Conservation (phyloP, 257 asterid genomes). For the Solanum etuberosum region DNA sequence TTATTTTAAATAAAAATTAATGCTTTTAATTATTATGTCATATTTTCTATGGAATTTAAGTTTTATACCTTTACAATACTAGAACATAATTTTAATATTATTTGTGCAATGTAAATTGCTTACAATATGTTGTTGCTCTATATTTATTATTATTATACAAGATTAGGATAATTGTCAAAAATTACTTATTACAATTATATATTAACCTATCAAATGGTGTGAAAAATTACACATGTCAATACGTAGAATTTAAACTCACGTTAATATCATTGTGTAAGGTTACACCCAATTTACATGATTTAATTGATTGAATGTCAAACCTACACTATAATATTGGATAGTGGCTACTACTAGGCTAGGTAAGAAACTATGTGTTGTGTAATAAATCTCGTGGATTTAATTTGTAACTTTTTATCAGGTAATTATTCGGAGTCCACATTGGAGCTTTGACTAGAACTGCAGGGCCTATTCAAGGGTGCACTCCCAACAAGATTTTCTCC, state of each 20-base stretch:
- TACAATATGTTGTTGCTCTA: too few species aligned
- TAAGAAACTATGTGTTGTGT: background rate
- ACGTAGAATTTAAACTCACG: background rate
- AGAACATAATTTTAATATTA: too few species aligned
- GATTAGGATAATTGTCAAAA: background rate
- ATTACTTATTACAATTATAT: background rate
- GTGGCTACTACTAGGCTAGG: background rate
- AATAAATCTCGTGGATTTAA: background rate
- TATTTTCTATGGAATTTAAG: too few species aligned
- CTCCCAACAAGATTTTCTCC: too few species aligned
- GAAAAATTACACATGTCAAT: background rate
- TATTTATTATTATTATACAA: too few species aligned
- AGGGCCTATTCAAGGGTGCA: too few species aligned
- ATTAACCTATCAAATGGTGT: background rate
- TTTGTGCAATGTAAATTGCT: too few species aligned
- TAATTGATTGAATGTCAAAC: background rate
- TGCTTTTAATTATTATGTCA: too few species aligned
- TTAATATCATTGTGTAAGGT: background rate
- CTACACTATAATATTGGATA: background rate
- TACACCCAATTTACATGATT: background rate
- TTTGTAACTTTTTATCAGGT: background rate
- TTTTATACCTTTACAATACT: too few species aligned
- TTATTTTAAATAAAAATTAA: too few species aligned
- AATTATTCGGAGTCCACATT: too few species aligned
- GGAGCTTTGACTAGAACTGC: too few species aligned